Conservation (phyloP, 495 filamentous ascomycete genomes). For the Penicillium robsamsonii region DNA sequence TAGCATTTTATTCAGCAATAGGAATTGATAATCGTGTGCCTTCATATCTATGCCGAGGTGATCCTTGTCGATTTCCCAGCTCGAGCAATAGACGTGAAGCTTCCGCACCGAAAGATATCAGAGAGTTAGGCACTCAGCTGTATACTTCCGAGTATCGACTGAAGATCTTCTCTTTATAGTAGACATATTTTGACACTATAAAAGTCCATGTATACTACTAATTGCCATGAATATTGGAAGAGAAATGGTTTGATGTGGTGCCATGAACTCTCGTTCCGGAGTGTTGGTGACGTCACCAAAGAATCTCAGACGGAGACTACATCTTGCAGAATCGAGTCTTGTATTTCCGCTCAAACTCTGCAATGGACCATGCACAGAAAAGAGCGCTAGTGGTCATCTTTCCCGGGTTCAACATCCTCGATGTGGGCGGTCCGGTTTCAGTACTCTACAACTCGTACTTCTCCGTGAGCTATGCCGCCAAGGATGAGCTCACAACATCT, state of each 20-base stretch:
- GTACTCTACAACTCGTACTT: neutral
- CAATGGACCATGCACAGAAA: neutral
- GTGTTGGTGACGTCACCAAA: neutral
- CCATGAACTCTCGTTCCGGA: no score
- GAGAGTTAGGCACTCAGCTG: no score
- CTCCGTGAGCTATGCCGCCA: neutral
- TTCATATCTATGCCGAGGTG: no score
- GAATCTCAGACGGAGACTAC: neutral
- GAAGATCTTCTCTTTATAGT: no score
- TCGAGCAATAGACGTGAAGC: neutral
- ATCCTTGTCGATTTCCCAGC: no score
- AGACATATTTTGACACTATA: no score
- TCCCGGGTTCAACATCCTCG: neutral
- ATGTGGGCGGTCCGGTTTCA: neutral
- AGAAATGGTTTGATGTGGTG: no score
- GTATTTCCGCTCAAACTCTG: neutral
- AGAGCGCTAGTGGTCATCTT: neutral
- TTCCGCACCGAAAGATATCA: neutral
- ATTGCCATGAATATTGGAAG: no score
- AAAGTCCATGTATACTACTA: no score
- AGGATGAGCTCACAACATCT: constrained; percentile 2
- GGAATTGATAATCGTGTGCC: no score
- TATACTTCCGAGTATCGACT: no score
- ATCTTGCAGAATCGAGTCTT: neutral
- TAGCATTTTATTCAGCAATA: neutral